Evolutionary conservation across 805 yeast species (phyloP).

Genomic region (Ogataea henricii): DNA sequence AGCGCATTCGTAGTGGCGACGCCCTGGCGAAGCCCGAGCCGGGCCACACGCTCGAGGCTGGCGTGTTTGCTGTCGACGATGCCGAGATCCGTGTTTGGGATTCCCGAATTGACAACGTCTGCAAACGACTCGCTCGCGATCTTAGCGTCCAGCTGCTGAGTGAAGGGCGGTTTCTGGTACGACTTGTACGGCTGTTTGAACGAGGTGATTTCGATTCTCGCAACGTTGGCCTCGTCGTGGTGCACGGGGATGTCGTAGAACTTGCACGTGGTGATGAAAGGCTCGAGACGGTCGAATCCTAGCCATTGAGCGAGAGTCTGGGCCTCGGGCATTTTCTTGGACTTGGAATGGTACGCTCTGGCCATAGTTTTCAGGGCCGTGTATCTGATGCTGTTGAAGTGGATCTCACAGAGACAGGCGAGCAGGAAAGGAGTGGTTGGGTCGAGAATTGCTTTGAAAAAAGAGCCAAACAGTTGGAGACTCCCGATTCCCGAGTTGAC

Average conservation of each 20-base stretch:
- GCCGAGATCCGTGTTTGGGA: conserved; percentile 21
- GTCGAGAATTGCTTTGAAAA: conserved; percentile 57
- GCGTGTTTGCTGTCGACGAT: conserved; percentile 12
- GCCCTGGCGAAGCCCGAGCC: conserved; percentile 24
- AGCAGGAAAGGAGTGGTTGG: conserved; percentile 62
- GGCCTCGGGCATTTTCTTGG: conserved; percentile 59
- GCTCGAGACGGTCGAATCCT: conserved; percentile 65
- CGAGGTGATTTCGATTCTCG: conserved; percentile 45
- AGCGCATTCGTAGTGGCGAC: conserved; percentile 11
- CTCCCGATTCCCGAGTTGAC: conserved; percentile 68
- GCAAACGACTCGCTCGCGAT: conserved; percentile 32
- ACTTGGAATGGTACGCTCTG: conserved; percentile 65
- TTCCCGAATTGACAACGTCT: conserved; percentile 44
- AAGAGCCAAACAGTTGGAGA: conserved; percentile 58
- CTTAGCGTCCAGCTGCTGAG: conserved; percentile 44
- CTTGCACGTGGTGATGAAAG: conserved; percentile 56
- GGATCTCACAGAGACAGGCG: conserved; percentile 75
- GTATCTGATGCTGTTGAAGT: conserved; percentile 76
- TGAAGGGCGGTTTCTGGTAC: conserved; percentile 47
- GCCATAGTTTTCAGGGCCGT: conserved; percentile 70
- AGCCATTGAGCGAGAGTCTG: conserved; percentile 49
- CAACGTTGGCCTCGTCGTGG: conserved; percentile 32
- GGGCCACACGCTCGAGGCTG: conserved; percentile 24
- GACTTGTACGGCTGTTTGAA: conserved; percentile 36
- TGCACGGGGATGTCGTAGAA: conserved; percentile 59